Base-by-base conservation (phyloP, 768 basidiomycete species). In the Sporobolomyces roseus region DNA sequence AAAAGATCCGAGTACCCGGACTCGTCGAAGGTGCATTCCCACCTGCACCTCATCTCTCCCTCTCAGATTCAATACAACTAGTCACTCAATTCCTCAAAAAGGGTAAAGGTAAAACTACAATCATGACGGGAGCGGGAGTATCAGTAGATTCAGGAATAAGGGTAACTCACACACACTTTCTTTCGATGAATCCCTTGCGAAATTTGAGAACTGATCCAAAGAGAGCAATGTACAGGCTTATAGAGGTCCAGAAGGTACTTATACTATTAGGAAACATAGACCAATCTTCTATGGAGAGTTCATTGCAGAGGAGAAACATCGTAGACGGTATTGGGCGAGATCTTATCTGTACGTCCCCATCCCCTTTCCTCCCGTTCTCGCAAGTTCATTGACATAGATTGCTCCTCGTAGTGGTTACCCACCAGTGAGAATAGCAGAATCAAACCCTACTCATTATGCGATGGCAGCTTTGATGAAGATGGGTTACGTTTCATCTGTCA, bases 111-210 rank as follows among this genome's bases (percentile, higher is more conserved):
- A 60, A 59, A 33, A 73, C 71, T n/a, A 45, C 53, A 0, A 32
- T 73, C 23, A 6, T 73, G 48, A 73, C 72, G 10, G 72, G 72
- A 3, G 94, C 94, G 0, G 94, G 94, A 10, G 90, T 96, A 72
- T 90, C 89, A 77, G 93, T 97, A 33, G 94, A 97, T 78, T 91
- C 89, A 32, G 94, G 94, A 51, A 94, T 98, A 78, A 85, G 66
- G 60, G 71, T 89, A 85, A 91, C 75, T 89, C 88, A n/a, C 50
- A 52, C 38, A 41, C 17, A 41, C 38, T 41, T 9, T 17, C 9
- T 41, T 17, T 41, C 38, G 9, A 9, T 17, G 38, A 41, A 41
- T 41, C 38, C n/a, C n/a, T n/a, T n/a, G n/a, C n/a, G n/a, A n/a
- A n/a, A n/a, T n/a, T n/a, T n/a, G n/a, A n/a, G n/a, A n/a, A n/a